These are phyloP conservation scores for Aureobasidium zeae DNA, from an alignment of 2,329 filamentous ascomycete species.

Conservation along the genomic window DNA sequence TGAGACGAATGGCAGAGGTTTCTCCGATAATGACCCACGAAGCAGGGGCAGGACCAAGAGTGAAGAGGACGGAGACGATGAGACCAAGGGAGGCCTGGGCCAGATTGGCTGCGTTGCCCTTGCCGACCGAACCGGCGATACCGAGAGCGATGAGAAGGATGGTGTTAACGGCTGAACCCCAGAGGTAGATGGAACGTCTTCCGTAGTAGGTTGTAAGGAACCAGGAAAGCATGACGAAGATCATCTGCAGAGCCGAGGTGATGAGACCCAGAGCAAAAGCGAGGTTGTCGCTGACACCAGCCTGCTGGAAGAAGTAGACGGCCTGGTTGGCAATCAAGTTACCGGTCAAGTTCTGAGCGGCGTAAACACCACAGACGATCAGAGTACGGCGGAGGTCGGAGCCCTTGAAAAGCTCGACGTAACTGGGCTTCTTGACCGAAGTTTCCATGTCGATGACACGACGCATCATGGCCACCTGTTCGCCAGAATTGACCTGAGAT, in stretches of 20 bases:
- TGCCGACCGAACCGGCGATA: constrained; percentile 46
- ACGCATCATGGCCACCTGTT: constrained; percentile 51
- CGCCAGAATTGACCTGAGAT: constrained; percentile 43
- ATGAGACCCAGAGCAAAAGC: constrained; percentile 56
- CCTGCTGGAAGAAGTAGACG: constrained; percentile 55
- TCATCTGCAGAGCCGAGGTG: constrained; percentile 52
- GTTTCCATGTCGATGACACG: constrained; percentile 49
- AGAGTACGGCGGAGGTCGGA: constrained; percentile 46
- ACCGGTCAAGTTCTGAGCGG: constrained; percentile 52
- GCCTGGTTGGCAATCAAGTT: constrained; percentile 56
- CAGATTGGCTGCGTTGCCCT: constrained; percentile 32
- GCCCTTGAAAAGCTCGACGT: constrained; percentile 46
- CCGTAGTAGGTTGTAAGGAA: constrained; percentile 55
- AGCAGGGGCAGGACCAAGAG: constrained; percentile 51
- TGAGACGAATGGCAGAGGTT: constrained; percentile 55
- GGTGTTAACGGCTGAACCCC: constrained; percentile 47
- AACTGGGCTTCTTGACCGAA: constrained; percentile 42
- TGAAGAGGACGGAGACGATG: constrained; percentile 57
- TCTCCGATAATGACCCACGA: constrained; percentile 61
- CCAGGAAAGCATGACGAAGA: constrained; percentile 60
- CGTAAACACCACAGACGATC: constrained; percentile 49
- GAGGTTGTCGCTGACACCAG: constrained; percentile 45
- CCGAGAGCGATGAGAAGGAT: constrained; percentile 49
- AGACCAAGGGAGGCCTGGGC: constrained; percentile 55
- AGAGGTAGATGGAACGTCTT: constrained; percentile 56